phyloP scores from a whole-genome alignment of 768 basidiomycete genomes.

The Agaricus blazei region DNA sequence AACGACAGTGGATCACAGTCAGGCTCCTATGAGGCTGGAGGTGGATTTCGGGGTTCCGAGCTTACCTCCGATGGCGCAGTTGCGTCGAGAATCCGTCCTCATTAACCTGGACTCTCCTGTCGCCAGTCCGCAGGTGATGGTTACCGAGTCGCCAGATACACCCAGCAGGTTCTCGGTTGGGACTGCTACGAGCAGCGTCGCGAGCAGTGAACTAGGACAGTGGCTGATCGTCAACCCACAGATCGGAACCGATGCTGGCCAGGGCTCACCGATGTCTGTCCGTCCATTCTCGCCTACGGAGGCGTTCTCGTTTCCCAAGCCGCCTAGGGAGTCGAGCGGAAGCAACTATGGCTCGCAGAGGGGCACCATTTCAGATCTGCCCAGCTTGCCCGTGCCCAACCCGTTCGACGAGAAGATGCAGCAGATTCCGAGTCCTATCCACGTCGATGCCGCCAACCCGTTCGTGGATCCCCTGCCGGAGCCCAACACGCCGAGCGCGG shows the following conservation, averaged over 20 bases:
- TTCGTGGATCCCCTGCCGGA: constrained; percentile 19
- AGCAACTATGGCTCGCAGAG: neutral
- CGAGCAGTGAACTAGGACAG: constrained; percentile 24
- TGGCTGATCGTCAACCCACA: constrained; percentile 29
- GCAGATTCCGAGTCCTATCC: neutral
- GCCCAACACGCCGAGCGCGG: constrained; percentile 6
- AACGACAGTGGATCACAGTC: constrained; percentile 49
- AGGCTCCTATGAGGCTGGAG: constrained; percentile 15
- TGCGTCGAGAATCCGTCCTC: constrained; percentile 33
- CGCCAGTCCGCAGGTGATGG: neutral
- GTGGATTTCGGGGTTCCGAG: constrained; percentile 27
- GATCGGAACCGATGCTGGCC: constrained; percentile 20
- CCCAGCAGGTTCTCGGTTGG: constrained; percentile 32
- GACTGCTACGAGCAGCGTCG: constrained; percentile 28
- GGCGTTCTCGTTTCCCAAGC: constrained; percentile 64
- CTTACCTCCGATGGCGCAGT: constrained; percentile 52
- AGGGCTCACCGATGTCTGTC: constrained; percentile 50
- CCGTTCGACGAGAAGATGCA: neutral
- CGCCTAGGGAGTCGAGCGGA: constrained; percentile 30
- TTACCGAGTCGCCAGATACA: constrained; percentile 10
- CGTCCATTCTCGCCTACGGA: constrained; percentile 66
- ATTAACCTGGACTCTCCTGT: constrained; percentile 24
- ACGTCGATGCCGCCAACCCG: constrained; percentile 12
- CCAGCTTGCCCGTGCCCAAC: constrained; percentile 10
- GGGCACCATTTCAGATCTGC: neutral